Evolutionary conservation across 2,329 filamentous ascomycete genomes (phyloP), one percentile per base, ranked within the genome.

Genomic region (Curvularia hawaiiensis): DNA sequence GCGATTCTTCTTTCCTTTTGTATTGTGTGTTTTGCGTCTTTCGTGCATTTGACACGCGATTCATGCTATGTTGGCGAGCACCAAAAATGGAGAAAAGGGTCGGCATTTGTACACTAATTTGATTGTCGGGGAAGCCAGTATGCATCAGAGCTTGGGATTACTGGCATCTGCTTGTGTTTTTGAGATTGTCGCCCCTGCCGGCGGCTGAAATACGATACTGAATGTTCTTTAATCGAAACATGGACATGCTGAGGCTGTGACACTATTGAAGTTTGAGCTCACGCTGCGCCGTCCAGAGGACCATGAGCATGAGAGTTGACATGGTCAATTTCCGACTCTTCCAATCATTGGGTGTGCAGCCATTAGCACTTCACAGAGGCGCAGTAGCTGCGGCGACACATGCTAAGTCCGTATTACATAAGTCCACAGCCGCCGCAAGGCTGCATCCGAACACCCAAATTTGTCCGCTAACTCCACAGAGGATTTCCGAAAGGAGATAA

Each of bases 61-160:
- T 40, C 30, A 48, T 38, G 55, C 28, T 22, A 40, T 39, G 40
- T 46, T 31, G 31, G 28, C 33, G 46, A 40, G 46, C 46, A 50
- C 40, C 33, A 58, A 58, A 58, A 58, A 35, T 38, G 26, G 22
- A 40, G 38, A 54, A 35, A 20, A 46, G 45, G 46, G 22, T 44
- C 45, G 38, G 45, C 46, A 50, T 41, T 46, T 58, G 55, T 58
- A 58, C 46, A 58, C 46, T 58, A 58, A 54, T 58, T 58, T 58
- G 55, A 44, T 54, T 46, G 20, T 38, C 41, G 40, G 40, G 33
- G 28, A 54, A 33, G 40, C 43, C 30, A n/a, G 46, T 24, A 58
- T 50, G 51, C 28, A 30, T 26, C 35, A 28, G 33, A 40, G 51
- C 35, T 46, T 31, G 51, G 22, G 31, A 35, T 40, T 28, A n/a